These are phyloP conservation scores for Lepidium sativum DNA, from an alignment of 345 rosid species.

Conservation along the genomic window DNA sequence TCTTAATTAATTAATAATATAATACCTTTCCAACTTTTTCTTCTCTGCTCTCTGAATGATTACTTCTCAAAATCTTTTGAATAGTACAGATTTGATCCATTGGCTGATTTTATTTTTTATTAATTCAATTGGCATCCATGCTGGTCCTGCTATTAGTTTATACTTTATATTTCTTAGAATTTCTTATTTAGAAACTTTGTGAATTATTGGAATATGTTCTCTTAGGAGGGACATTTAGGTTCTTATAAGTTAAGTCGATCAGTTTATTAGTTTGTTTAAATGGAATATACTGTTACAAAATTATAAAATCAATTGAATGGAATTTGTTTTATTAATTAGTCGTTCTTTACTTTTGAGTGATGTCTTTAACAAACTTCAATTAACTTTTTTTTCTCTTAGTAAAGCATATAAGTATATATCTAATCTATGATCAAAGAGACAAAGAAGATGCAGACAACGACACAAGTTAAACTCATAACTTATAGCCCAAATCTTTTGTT, in stretches of 20 bases:
- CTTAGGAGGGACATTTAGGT: neutral
- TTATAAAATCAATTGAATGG: neutral
- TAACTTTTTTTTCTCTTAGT: too few relatives aligned
- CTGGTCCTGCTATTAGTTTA: slow-evolving; percentile 3
- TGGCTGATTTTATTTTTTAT: slow-evolving; percentile 9
- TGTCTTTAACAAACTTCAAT: too few relatives aligned
- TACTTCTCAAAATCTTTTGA: slow-evolving; percentile 7
- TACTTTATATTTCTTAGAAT: neutral
- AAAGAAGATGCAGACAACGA: neutral
- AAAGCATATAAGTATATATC: too few relatives aligned
- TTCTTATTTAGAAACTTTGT: neutral
- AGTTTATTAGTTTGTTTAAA: neutral
- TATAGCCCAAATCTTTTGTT: neutral
- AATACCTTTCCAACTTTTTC: slow-evolving; percentile 12
- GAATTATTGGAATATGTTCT: neutral
- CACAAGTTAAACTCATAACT: neutral
- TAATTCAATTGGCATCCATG: slow-evolving; percentile 12
- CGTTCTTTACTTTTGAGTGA: too few relatives aligned
- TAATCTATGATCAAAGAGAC: neutral
- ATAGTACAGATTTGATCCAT: slow-evolving; percentile 19
- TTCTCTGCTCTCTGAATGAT: slow-evolving; percentile 17
- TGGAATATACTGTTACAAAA: neutral
- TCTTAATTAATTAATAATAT: slow-evolving; percentile 1
- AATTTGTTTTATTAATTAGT: too few relatives aligned
- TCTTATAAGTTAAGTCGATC: neutral